These are phyloP conservation scores for Trichoderma koningiopsis DNA, from an alignment of 2,329 filamentous ascomycete genomes.

Conservation along the genomic window DNA sequence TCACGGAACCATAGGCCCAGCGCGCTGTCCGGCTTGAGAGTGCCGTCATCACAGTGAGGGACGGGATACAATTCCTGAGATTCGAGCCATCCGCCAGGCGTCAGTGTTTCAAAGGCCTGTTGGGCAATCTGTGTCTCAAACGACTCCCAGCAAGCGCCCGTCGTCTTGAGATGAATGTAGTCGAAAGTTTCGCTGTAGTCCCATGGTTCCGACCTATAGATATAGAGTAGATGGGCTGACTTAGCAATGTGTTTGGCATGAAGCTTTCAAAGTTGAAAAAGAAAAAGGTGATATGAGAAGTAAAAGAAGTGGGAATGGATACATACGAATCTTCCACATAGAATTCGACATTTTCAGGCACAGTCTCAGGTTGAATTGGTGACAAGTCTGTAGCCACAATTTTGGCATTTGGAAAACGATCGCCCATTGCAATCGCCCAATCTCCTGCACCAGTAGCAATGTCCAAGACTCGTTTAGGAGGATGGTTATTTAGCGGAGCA, in stretches of 20 bases:
- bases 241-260: not conserved
- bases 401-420: constrained; percentile 59
- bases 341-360: constrained; percentile 74
- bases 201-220: constrained; percentile 51
- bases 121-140: constrained; percentile 54
- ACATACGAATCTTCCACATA: constrained; percentile 65
- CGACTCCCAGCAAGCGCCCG: constrained; percentile 52
- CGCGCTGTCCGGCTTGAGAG: constrained; percentile 42
- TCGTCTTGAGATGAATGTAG: constrained; percentile 56
- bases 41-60: constrained; percentile 49
- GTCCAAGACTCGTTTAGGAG: constrained; percentile 45
- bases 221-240: not conserved
- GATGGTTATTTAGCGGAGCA: constrained; percentile 44
- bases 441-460: constrained; percentile 53
- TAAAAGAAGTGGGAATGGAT: not conserved
- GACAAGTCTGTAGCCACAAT: constrained; percentile 68
- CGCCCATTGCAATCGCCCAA: constrained; percentile 70
- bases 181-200: constrained; percentile 57
- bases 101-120: constrained; percentile 52
- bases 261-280: not conserved
- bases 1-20: constrained; percentile 46
- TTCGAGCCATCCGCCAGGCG: constrained; percentile 58
- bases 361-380: constrained; percentile 65
- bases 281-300: not conserved
- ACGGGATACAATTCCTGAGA: constrained; percentile 50